phyloP scores from a whole-genome alignment of 2,329 filamentous ascomycete genomes.

The Fusarium drepaniforme region DNA sequence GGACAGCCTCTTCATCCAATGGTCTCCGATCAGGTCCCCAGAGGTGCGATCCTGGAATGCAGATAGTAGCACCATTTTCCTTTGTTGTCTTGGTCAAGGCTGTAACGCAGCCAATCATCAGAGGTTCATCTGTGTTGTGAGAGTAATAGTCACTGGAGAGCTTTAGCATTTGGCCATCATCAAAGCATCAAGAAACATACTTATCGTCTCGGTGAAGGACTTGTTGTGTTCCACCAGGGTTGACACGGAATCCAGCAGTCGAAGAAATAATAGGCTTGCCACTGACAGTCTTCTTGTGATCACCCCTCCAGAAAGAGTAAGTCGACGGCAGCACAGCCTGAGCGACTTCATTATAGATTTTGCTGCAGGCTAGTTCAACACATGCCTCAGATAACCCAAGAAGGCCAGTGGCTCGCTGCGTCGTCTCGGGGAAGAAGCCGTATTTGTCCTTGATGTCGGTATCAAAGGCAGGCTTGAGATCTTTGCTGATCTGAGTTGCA shows the following conservation, averaged over 20 bases:
- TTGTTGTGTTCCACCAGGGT: slow-evolving; percentile 55
- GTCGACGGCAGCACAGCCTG: slow-evolving; percentile 14
- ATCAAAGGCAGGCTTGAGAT: slow-evolving; percentile 54
- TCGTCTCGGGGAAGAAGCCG: slow-evolving; percentile 56
- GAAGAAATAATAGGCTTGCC: slow-evolving; percentile 53
- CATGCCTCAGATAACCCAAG: slow-evolving; percentile 53
- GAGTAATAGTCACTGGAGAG: slow-evolving; percentile 12
- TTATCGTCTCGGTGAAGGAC: slow-evolving; percentile 48
- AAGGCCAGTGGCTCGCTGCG: slow-evolving; percentile 54
- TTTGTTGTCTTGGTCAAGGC: slow-evolving; percentile 54
- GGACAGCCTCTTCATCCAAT: slow-evolving; percentile 51
- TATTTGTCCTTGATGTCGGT: slow-evolving; percentile 50
- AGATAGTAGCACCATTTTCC: slow-evolving; percentile 57
- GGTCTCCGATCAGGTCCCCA: slow-evolving; percentile 54
- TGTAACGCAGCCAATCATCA: slow-evolving; percentile 35
- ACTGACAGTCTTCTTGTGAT: slow-evolving; percentile 22
- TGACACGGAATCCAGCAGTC: slow-evolving; percentile 53
- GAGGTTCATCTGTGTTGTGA: slow-evolving; percentile 10
- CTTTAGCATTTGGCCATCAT: background rate
- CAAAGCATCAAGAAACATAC: background rate
- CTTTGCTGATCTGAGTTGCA: slow-evolving; percentile 50
- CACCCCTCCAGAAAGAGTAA: slow-evolving; percentile 10
- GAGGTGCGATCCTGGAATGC: slow-evolving; percentile 55
- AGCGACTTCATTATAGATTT: slow-evolving; percentile 14
- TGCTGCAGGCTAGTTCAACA: slow-evolving; percentile 52